Conservation (phyloP, 2,329 filamentous ascomycete species). For the Zelopaecilomyces penicillatus region DNA sequence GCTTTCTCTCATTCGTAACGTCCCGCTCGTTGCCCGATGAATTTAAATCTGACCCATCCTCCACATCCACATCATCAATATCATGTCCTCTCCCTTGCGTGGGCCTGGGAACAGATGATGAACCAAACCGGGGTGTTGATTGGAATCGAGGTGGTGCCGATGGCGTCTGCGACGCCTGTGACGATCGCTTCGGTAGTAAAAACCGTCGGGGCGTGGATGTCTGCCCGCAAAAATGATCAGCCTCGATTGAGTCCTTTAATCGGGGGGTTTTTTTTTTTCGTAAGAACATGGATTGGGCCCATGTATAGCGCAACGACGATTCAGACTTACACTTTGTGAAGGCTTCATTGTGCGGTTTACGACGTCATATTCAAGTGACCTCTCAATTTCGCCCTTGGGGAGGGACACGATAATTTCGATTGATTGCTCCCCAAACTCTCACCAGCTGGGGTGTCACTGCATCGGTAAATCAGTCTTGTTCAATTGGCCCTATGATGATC, state of each 20-base stretch:
- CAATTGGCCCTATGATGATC: too few species aligned
- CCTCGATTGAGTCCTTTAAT: too few species aligned
- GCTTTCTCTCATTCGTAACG: constrained; percentile 4
- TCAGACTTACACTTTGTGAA: constrained; percentile 6
- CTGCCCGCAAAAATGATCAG: constrained; percentile 13
- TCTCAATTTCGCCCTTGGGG: constrained; percentile 1
- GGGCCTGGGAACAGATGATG: constrained; percentile 21
- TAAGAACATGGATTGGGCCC: too few species aligned
- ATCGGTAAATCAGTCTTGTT: too few species aligned
- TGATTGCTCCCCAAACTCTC: too few species aligned
- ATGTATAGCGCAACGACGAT: too few species aligned
- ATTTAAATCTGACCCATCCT: constrained; percentile 6
- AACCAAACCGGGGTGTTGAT: constrained; percentile 31
- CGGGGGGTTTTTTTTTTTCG: too few species aligned
- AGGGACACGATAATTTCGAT: neutral
- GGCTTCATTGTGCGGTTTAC: constrained; percentile 7
- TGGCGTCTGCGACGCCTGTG: constrained; percentile 25
- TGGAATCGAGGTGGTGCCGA: constrained; percentile 24
- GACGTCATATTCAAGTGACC: too few species aligned
- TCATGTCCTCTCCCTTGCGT: constrained; percentile 19
- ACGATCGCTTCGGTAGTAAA: constrained; percentile 25
- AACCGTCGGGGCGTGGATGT: constrained; percentile 33
- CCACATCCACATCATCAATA: constrained; percentile 23
- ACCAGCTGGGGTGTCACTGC: too few species aligned
- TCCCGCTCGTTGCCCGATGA: constrained; percentile 4